Evolutionary conservation across 306 rosid genomes (phyloP).

Genomic region (Vigna reflexopilosa): DNA sequence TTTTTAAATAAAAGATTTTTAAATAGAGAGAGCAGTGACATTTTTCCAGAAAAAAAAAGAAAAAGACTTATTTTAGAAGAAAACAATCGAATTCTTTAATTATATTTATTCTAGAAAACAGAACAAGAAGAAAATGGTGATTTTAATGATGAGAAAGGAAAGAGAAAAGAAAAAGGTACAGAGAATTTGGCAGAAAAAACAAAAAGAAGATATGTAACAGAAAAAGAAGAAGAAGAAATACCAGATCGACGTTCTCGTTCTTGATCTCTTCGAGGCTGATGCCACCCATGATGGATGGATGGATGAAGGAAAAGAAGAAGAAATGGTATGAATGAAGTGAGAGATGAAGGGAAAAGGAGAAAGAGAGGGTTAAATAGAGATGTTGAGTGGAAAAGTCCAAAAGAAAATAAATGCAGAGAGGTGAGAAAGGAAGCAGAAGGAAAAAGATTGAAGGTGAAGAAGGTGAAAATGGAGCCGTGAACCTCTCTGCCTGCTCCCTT

Average conservation of each 20-base stretch:
- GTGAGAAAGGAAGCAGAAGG: background rate
- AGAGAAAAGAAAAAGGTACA: too few relatives aligned
- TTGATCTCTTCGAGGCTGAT: conserved; percentile 83
- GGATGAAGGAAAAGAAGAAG: background rate
- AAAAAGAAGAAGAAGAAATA: conserved; percentile 25
- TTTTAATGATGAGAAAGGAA: background rate
- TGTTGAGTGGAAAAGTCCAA: conserved; percentile 42
- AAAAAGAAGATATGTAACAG: background rate
- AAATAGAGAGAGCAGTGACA: accelerated
- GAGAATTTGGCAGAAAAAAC: background rate
- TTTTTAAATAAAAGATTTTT: too few relatives aligned
- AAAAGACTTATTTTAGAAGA: too few relatives aligned
- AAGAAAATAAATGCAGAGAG: conserved; percentile 42
- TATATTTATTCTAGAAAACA: too few relatives aligned
- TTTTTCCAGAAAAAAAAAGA: too few relatives aligned
- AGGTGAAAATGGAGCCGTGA: conserved; percentile 31
- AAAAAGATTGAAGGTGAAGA: background rate
- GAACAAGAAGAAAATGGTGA: too few relatives aligned
- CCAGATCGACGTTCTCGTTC: conserved; percentile 89
- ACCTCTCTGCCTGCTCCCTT: conserved; percentile 4
- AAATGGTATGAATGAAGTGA: conserved; percentile 2
- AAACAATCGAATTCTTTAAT: too few relatives aligned
- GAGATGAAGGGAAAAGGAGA: background rate
- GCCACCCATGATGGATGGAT: conserved; percentile 56
- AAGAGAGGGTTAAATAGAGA: conserved; percentile 38